Base-by-base conservation (phyloP, 768 basidiomycete species). In the Agrocybe praecox region DNA sequence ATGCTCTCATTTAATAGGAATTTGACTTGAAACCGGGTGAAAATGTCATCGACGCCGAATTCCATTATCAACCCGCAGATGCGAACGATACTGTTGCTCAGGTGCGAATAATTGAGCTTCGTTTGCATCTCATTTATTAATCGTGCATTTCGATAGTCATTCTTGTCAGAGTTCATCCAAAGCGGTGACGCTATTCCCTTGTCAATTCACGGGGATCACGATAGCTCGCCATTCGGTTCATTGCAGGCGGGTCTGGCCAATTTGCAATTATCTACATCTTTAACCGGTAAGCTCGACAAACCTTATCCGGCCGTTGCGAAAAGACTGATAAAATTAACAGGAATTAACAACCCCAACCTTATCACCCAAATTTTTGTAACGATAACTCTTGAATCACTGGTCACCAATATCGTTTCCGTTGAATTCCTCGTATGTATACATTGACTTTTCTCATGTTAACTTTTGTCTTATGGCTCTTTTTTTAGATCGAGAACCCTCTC, bases 11-110 rank as follows among this genome's bases (percentile, higher is more conserved):
- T 18, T 23, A 42, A 18, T 56, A 88, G 86, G 62, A 75, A 15
- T 85, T 89, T 57, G 62, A 83, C 58, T 74, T 90, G 43, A 69
- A 76, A 18, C 87, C 88, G 3, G 88, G 87, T 44, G 65, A 74
- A 44, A 87, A 89, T 59, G 65, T 62, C 1, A 64, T 84, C 21
- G 50, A 74, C 0, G 75, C 86, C 2, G 86, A 89, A 63, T 90
- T 91, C 75, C 86, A 80, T 57, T 91, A 91, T 62, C 73, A 78
- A 60, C 88, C 89, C 0, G 76, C 76, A 10, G 68, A 89, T 67
- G 79, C 85, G 10, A 88, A 89, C 60, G 81, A 90, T 63, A 88
- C 88, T 4, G 70, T 75, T 21, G 88, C 89, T 2, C 83, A 84
- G 67, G 79, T 78, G 26, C 23, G 66, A 58, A 42, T 4, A 32